phyloP scores from a whole-genome alignment of 2,329 filamentous ascomycete species.

The Alternaria brassicae region DNA sequence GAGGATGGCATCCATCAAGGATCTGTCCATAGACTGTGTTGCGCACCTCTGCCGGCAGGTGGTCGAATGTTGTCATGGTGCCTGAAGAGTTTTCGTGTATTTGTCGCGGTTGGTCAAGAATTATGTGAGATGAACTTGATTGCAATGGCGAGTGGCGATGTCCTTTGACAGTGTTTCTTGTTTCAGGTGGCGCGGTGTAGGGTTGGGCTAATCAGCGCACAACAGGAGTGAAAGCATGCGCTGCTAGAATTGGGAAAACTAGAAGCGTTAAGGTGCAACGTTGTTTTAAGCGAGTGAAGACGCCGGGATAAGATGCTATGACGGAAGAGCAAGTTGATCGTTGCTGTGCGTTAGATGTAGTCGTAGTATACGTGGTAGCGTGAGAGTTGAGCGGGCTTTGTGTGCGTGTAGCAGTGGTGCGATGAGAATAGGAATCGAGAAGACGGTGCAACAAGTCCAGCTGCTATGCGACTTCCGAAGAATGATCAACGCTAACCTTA shows the following conservation, averaged over 20 bases:
- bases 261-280: neutral
- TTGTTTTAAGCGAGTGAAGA: neutral
- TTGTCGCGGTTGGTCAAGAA: neutral
- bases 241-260: constrained; percentile 6
- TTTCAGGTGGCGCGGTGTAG: neutral
- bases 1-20: neutral
- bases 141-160: neutral
- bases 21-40: constrained; percentile 28
- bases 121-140: neutral
- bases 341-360: neutral
- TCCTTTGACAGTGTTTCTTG: neutral
- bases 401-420: neutral
- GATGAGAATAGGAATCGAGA: constrained; percentile 1
- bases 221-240: constrained; percentile 7
- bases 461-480: constrained; percentile 8
- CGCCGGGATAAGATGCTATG: neutral
- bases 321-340: neutral
- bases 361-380: neutral
- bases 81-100: neutral
- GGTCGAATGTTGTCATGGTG: constrained; percentile 19
- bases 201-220: neutral
- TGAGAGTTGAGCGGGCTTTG: neutral
- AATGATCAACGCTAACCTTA: constrained; percentile 8
- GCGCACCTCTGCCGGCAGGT: constrained; percentile 28
- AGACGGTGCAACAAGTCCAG: neutral